Conservation (phyloP, 2,329 filamentous ascomycete genomes). For the Bipolaris cookei region DNA sequence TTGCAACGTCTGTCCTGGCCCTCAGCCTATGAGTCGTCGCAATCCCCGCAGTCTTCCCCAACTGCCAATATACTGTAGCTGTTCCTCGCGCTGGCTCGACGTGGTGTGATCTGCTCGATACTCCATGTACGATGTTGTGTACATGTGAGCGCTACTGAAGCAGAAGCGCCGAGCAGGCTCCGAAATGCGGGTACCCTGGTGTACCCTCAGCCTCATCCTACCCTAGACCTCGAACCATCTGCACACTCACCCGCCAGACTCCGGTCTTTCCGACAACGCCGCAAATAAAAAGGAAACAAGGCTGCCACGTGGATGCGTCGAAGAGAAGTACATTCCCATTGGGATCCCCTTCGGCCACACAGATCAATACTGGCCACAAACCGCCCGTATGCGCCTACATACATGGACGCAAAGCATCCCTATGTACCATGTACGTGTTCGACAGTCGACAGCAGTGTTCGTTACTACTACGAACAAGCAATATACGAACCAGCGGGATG, state of each 20-base stretch:
- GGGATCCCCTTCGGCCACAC: neutral
- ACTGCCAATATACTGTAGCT: neutral
- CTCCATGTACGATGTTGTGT: neutral
- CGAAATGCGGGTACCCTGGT: neutral
- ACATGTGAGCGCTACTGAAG: neutral
- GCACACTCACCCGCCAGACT: neutral
- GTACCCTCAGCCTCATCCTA: neutral
- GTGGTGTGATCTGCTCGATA: slow-evolving; percentile 6
- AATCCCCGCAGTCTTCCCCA: neutral
- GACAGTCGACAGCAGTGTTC: neutral
- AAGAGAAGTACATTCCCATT: neutral
- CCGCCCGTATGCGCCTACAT: neutral
- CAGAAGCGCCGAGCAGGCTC: slow-evolving; percentile 4
- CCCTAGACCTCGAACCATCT: neutral
- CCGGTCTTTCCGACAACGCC: neutral
- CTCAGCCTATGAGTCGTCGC: neutral
- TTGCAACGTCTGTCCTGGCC: neutral
- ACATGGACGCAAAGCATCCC: neutral
- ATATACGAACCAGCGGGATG: neutral
- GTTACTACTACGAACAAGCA: neutral
- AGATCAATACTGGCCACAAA: neutral
- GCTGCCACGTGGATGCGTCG: neutral
- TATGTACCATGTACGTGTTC: neutral
- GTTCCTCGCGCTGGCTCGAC: neutral
- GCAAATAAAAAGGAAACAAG: neutral